A percentile compares a stretch with the other conserved stretches of the same genome.
Conservation (phyloP, 352 stramenopile species). For the Aphanomyces stellatus region DNA sequence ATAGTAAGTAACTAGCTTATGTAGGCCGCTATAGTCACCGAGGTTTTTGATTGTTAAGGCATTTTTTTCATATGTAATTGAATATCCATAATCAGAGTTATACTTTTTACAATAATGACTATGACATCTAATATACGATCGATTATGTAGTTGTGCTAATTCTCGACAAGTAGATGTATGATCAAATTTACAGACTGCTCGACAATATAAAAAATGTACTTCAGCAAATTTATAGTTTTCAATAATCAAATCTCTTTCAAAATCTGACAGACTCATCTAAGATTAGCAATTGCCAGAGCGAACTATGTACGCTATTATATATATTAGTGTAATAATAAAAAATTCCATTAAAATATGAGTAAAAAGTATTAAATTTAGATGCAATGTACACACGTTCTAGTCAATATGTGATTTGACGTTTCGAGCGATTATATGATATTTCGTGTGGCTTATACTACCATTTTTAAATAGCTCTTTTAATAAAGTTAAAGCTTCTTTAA, state of each 20-base stretch:
- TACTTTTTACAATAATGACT: conserved; percentile 12
- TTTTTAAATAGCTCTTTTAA: conserved; percentile 5
- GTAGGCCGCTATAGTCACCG: background rate
- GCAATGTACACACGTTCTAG: background rate
- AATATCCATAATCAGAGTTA: conserved; percentile 6
- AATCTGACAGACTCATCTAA: conserved; percentile 7
- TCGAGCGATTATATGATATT: conserved; percentile 2
- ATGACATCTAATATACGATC: conserved; percentile 2
- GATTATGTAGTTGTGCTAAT: background rate
- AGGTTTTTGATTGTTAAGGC: background rate
- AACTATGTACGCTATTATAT: background rate
- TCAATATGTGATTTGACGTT: conserved; percentile 9
- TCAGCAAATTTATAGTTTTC: conserved; percentile 3
- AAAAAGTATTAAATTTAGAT: conserved; percentile 9
- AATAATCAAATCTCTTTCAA: conserved; percentile 12
- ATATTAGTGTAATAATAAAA: conserved; percentile 10
- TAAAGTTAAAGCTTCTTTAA: conserved; percentile 6
- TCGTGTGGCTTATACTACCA: conserved; percentile 1
- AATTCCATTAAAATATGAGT: background rate
- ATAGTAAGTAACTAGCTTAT: background rate
- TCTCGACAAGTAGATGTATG: conserved; percentile 3
- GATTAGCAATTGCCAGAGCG: background rate
- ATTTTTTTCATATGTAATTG: conserved; percentile 12
- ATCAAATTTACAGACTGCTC: conserved; percentile 3
- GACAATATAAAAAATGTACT: conserved; percentile 2